A percentile compares a stretch with the other conserved stretches of the same genome.
Evolutionary conservation across 768 basidiomycete species (phyloP).

Genomic region (Lactarius tabidus): DNA sequence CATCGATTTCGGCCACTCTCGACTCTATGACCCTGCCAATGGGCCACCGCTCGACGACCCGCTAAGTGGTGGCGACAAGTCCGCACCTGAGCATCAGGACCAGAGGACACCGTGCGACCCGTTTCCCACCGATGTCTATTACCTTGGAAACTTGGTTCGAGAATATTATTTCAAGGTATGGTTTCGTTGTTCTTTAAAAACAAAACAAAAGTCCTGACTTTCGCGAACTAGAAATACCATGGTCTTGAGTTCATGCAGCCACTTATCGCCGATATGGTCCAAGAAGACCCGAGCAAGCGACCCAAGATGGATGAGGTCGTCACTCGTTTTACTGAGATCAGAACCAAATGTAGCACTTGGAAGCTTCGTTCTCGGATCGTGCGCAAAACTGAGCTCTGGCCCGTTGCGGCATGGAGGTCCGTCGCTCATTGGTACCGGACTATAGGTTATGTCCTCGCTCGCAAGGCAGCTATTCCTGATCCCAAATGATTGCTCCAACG

Average conservation of each 20-base stretch:
- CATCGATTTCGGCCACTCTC: constrained; percentile 39
- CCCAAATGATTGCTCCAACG: not conserved
- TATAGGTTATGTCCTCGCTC: not conserved
- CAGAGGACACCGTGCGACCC: constrained; percentile 26
- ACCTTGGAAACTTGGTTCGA: constrained; percentile 33
- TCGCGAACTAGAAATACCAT: constrained; percentile 7
- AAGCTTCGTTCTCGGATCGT: constrained; percentile 34
- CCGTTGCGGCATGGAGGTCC: not conserved
- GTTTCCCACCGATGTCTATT: constrained; percentile 36
- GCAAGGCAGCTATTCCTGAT: constrained; percentile 11
- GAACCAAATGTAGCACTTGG: constrained; percentile 24
- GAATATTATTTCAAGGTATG: constrained; percentile 29
- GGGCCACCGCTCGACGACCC: constrained; percentile 28
- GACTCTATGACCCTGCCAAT: constrained; percentile 30
- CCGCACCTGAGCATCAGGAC: constrained; percentile 33
- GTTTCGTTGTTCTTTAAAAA: not conserved
- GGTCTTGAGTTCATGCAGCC: constrained; percentile 34
- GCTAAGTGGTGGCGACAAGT: constrained; percentile 40
- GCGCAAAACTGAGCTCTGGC: not conserved
- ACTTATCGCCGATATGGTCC: constrained; percentile 34
- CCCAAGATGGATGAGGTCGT: constrained; percentile 33
- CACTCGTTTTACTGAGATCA: constrained; percentile 29
- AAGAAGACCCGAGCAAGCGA: constrained; percentile 33
- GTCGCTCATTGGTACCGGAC: not conserved
- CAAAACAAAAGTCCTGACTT: not conserved